These are phyloP conservation scores for Globisporangium rhizosaccharum DNA, from an alignment of 352 stramenopile genomes.

Conservation along the genomic window DNA sequence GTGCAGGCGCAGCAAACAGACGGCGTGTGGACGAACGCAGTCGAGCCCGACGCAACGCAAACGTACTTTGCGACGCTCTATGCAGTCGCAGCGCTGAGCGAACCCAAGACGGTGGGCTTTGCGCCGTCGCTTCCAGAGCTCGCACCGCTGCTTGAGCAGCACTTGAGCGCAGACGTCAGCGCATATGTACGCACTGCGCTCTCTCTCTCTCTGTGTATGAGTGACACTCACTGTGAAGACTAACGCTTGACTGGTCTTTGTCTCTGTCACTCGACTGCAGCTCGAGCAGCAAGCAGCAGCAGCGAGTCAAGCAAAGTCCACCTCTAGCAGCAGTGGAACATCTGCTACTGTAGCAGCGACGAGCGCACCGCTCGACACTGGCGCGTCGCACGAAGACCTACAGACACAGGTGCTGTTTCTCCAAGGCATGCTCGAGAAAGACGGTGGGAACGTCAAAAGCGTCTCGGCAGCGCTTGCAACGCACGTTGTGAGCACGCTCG, in stretches of 20 bases:
- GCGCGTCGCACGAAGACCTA: constrained; percentile 34
- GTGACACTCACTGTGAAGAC: not conserved
- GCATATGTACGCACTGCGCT: constrained; percentile 1
- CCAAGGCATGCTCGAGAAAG: constrained; percentile 70
- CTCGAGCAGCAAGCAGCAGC: not conserved
- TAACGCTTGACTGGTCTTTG: not conserved
- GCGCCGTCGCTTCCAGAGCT: constrained; percentile 57
- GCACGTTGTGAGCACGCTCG: constrained; percentile 66
- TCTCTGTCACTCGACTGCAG: not conserved
- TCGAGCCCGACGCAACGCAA: constrained; percentile 17
- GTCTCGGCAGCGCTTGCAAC: constrained; percentile 58
- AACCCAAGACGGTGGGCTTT: constrained; percentile 42
- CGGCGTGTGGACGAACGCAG: constrained; percentile 42
- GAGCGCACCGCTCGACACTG: constrained; percentile 3
- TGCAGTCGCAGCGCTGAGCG: constrained; percentile 41
- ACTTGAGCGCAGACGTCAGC: constrained; percentile 55
- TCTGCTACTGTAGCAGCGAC: constrained; percentile 1
- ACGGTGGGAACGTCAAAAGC: constrained; percentile 62
- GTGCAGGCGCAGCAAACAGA: constrained; percentile 50
- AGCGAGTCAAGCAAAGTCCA: not conserved
- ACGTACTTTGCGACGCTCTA: constrained; percentile 51
- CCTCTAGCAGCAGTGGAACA: not conserved
- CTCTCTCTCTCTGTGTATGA: not conserved
- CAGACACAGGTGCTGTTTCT: constrained; percentile 63
- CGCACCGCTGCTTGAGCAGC: constrained; percentile 41